These are phyloP conservation scores for Hypoxylon sp. DNA, from an alignment of 2,329 filamentous ascomycete genomes.

Conservation along the genomic window DNA sequence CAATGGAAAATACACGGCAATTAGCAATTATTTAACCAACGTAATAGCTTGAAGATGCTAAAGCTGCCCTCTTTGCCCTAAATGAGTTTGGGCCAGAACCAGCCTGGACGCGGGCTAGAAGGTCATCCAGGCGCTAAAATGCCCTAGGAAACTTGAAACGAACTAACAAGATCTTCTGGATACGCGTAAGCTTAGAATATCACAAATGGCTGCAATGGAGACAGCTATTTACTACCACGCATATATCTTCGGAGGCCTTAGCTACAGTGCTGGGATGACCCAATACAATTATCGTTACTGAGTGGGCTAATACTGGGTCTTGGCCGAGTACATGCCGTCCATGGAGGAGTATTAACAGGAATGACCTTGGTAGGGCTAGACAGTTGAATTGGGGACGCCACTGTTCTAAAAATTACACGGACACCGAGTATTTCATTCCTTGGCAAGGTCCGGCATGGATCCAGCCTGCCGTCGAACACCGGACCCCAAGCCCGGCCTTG, in stretches of 20 bases:
- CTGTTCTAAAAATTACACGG: background rate
- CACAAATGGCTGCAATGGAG: background rate
- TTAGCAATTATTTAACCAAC: background rate
- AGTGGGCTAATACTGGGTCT: background rate
- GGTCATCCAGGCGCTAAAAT: background rate
- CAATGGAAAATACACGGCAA: too few species aligned
- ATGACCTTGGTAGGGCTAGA: background rate
- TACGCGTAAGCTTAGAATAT: slow-evolving; percentile 15
- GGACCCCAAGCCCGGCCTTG: background rate
- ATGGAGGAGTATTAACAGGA: too few species aligned
- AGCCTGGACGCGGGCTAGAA: background rate
- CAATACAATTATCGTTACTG: background rate
- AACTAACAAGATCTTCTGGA: background rate
- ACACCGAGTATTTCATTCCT: slow-evolving; percentile 2
- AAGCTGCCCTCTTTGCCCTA: background rate
- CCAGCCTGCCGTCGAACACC: background rate
- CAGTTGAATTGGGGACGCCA: background rate
- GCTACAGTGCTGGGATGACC: background rate
- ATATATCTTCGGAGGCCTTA: background rate
- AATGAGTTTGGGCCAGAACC: background rate
- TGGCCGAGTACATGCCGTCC: background rate
- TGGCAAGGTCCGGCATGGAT: background rate
- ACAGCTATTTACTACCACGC: background rate
- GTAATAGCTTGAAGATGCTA: background rate
- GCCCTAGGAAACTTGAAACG: background rate